Conservation (phyloP, 805 yeast species). For the Peterozyma xylosa region DNA sequence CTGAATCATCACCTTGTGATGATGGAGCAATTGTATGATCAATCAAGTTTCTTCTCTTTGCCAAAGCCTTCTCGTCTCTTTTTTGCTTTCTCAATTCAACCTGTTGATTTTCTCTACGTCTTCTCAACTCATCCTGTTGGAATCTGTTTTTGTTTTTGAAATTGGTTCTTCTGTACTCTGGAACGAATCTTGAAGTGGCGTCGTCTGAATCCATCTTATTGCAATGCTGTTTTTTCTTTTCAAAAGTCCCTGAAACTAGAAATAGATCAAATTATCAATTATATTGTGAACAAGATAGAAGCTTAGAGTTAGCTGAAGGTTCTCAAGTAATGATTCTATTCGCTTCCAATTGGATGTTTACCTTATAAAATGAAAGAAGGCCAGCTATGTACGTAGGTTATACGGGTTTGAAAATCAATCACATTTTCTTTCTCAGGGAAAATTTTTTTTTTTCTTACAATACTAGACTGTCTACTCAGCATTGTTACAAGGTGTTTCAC, state of each 20-base stretch:
- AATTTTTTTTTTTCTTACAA: too few relatives aligned
- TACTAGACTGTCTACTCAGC: too few relatives aligned
- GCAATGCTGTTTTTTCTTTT: background rate
- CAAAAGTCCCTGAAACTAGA: background rate
- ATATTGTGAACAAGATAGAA: slow-evolving; percentile 1
- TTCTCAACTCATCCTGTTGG: slow-evolving; percentile 91
- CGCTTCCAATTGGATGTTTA: too few relatives aligned
- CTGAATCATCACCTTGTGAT: slow-evolving; percentile 35
- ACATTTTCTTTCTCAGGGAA: too few relatives aligned
- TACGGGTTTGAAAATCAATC: too few relatives aligned
- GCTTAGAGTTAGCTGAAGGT: background rate
- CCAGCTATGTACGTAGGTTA: too few relatives aligned
- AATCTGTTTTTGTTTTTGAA: slow-evolving; percentile 93
- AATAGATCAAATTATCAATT: background rate
- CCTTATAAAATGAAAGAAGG: too few relatives aligned
- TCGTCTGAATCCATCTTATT: slow-evolving; percentile 71
- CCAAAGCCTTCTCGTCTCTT: slow-evolving; percentile 80
- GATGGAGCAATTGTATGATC: slow-evolving; percentile 31
- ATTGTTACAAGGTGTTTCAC: too few relatives aligned
- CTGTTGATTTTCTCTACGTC: slow-evolving; percentile 96
- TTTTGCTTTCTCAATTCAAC: slow-evolving; percentile 94
- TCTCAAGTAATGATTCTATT: too few relatives aligned
- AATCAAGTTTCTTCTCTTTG: slow-evolving; percentile 82
- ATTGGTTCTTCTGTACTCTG: slow-evolving; percentile 95
- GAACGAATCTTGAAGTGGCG: slow-evolving; percentile 77